These are phyloP conservation scores for Sutorius australiensis DNA, from an alignment of 768 basidiomycete species.

Conservation along the genomic window DNA sequence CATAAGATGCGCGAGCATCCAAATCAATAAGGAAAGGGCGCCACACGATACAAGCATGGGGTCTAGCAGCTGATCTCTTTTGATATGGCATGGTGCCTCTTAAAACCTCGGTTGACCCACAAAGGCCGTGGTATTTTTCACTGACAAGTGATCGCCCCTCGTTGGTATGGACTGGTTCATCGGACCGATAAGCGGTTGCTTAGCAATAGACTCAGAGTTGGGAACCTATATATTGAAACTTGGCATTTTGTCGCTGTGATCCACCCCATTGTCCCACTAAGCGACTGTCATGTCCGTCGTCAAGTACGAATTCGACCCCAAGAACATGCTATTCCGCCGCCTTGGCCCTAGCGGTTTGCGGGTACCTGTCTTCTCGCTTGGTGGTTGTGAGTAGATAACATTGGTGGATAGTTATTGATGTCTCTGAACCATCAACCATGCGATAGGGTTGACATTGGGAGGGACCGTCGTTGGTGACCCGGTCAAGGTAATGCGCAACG, in stretches of 20 bases:
- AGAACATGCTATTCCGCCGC: slow-evolving; percentile 39
- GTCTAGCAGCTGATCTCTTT: background rate
- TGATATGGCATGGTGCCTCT: background rate
- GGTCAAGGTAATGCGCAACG: slow-evolving; percentile 39
- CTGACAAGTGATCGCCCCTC: background rate
- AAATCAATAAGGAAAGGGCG: background rate
- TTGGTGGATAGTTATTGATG: background rate
- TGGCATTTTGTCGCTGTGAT: background rate
- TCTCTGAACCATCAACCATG: background rate
- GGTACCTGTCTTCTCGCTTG: slow-evolving; percentile 51
- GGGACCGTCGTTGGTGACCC: slow-evolving; percentile 47
- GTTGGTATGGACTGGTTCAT: background rate
- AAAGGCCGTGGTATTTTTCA: background rate
- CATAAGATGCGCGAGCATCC: background rate
- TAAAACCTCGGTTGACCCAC: background rate
- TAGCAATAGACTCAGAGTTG: slow-evolving; percentile 3
- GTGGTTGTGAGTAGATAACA: slow-evolving; percentile 37
- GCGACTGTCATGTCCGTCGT: slow-evolving; percentile 21
- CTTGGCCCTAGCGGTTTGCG: slow-evolving; percentile 45
- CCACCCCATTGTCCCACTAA: background rate
- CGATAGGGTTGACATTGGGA: slow-evolving; percentile 44
- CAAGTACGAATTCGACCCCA: slow-evolving; percentile 35
- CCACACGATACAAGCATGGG: background rate
- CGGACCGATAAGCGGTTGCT: slow-evolving; percentile 11
- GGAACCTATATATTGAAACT: slow-evolving; percentile 16